These are phyloP conservation scores for Hsuehochloa calcarea DNA, from an alignment of 176 grass and related monocot species.

Conservation along the genomic window DNA sequence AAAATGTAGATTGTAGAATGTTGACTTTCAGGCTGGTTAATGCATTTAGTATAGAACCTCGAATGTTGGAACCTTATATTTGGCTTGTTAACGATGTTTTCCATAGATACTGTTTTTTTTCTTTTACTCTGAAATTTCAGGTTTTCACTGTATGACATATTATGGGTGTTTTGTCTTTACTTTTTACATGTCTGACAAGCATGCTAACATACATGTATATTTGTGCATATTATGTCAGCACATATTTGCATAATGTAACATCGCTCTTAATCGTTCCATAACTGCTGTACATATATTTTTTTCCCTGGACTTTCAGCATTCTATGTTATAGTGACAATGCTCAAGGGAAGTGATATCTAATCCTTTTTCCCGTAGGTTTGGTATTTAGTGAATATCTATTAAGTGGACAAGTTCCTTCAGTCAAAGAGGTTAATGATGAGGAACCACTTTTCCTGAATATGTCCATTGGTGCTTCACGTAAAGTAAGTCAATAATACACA, in stretches of 20 bases:
- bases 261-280: not conserved
- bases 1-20: not conserved
- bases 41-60: not conserved
- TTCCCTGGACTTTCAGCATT: not conserved
- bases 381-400: conserved; percentile 93
- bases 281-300: not conserved
- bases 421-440: conserved; percentile 88
- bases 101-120: not conserved
- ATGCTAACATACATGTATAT: not conserved
- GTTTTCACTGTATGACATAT: not conserved
- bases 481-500: conserved; percentile 44
- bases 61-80: not conserved
- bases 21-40: not conserved
- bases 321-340: conserved; percentile 13
- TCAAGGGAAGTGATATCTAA: not conserved
- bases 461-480: conserved; percentile 40
- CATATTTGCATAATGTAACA: not conserved
- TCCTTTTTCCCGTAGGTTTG: conserved; percentile 54
- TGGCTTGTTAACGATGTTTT: conserved; percentile 1
- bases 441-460: conserved; percentile 72
- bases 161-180: not conserved
- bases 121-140: not conserved
- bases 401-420: conserved; percentile 84
- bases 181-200: not conserved
- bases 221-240: not conserved